Conservation (phyloP, 73 alveolate species). For the Paramecium biaurelia region DNA sequence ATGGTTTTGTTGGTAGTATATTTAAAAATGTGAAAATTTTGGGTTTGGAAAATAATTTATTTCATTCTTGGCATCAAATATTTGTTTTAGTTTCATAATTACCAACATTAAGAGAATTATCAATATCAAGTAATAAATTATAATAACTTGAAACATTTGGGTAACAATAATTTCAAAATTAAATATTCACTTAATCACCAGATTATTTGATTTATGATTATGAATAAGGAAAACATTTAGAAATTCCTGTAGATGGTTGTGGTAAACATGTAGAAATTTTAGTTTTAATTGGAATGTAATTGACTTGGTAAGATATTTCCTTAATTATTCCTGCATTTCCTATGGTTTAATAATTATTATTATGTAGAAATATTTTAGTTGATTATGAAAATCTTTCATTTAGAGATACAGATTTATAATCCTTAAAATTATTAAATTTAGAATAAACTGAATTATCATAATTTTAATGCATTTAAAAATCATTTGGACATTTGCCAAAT, state of each 20-base stretch:
- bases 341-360: conserved; percentile 72
- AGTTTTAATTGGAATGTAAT: conserved; percentile 76
- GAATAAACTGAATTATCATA: conserved; percentile 71
- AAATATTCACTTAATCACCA: not conserved
- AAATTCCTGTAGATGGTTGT: conserved; percentile 34
- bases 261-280: conserved; percentile 60
- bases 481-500: conserved; percentile 63
- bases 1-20: conserved; percentile 61
- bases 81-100: conserved; percentile 69
- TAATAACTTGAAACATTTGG: conserved; percentile 54
- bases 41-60: conserved; percentile 73
- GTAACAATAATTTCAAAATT: not conserved
- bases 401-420: conserved; percentile 55
- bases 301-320: conserved; percentile 68
- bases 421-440: conserved; percentile 70
- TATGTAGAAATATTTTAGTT: conserved; percentile 68
- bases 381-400: conserved; percentile 70
- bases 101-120: conserved; percentile 61
- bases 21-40: conserved; percentile 69
- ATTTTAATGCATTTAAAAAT: conserved; percentile 33
- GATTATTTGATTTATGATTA: conserved; percentile 33
- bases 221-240: not conserved
- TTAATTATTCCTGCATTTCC: conserved; percentile 75
- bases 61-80: conserved; percentile 79
- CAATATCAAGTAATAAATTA: conserved; percentile 72